These are phyloP conservation scores for Isatis tinctoria DNA, from an alignment of 345 rosid genomes.

Conservation along the genomic window DNA sequence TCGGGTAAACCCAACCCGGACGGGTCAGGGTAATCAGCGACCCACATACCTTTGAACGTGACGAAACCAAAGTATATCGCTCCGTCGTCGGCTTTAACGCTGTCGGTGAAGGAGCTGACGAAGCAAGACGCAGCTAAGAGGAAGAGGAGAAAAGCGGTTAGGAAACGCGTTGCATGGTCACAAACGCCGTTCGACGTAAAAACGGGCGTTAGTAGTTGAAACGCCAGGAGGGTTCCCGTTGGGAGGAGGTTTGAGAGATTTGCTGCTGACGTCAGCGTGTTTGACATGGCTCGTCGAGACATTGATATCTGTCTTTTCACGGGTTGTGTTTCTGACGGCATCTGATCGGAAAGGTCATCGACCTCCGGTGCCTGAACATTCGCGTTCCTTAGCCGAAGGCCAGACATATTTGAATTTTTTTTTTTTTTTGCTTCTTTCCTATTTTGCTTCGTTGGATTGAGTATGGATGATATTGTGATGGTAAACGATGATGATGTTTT, in stretches of 20 bases:
- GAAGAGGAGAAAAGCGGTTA: conserved; percentile 55
- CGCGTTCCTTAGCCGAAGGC: conserved; percentile 9
- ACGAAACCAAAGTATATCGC: conserved; percentile 60
- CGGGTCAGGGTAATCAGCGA: conserved; percentile 55
- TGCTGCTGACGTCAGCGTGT: conserved; percentile 70
- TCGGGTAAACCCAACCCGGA: conserved; percentile 40
- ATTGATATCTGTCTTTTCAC: conserved; percentile 32
- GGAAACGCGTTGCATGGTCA: conserved; percentile 59
- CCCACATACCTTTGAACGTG: conserved; percentile 56
- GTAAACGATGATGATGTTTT: not conserved
- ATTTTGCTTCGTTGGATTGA: not conserved
- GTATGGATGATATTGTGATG: not conserved
- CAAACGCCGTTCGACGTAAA: conserved; percentile 83
- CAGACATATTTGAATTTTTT: not conserved
- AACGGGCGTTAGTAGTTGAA: conserved; percentile 73
- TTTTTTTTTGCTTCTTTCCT: not conserved
- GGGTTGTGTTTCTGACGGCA: not conserved
- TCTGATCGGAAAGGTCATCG: conserved; percentile 5
- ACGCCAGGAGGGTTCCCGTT: conserved; percentile 82
- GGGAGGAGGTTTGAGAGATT: conserved; percentile 97
- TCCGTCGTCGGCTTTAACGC: conserved; percentile 53
- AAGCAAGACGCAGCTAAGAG: conserved; percentile 70
- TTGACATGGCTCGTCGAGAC: conserved; percentile 62
- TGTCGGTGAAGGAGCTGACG: conserved; percentile 71
- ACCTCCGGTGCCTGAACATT: not conserved